Base-by-base conservation (phyloP, 345 rosid genomes). In the Euphorbia pulcherrima region DNA sequence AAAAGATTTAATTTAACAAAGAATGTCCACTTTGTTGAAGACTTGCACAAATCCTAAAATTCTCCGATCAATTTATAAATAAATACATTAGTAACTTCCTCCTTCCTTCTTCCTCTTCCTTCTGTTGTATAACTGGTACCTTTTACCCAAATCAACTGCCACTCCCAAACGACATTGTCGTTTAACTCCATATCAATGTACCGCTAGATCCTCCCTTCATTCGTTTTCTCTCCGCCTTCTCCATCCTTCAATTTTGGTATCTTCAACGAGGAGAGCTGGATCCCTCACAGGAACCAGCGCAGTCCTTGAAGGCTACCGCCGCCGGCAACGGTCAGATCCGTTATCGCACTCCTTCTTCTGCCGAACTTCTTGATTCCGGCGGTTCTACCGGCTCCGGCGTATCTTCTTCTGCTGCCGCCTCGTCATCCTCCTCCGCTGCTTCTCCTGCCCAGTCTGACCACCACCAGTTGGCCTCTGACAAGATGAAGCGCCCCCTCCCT, bases 271-370 rank as follows among this genome's bases (percentile, higher is more conserved):
- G 77, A 57, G 81, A 84, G 84, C 97, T 94, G 96, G 96, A 90
- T 79, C 81, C 95, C 70, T 71, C 71, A 60, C 87, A 80, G 88
- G 92, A 91, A 53, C 82, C 84, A 70, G 70, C 81, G 75, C 87
- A 73, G 77, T 83, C 95, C 83, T 66, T 85, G 69, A 88, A 84
- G 85, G 30, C 78, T 67, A 84, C 88, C 75, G 64, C 89, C 76
- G 47, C 90, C 41, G 27, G 68, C 30, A 87, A 85, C 89, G 98
- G 96, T 73, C 89, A 86, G 90, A 88, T 94, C 84, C 95, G 99
- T 20, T 89, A 88, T 86, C 87, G 96, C 65, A 75, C 97, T 51
- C 93, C 80, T 44, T 69, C 74, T 55, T 75, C 74, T 35, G 44
- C 74, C 6, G 70, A 65, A n/a, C 78, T 69, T 7, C 69, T 59